These are phyloP conservation scores for Aristolochia contorta DNA, from an alignment of 164 flowering plant species.

Conservation along the genomic window DNA sequence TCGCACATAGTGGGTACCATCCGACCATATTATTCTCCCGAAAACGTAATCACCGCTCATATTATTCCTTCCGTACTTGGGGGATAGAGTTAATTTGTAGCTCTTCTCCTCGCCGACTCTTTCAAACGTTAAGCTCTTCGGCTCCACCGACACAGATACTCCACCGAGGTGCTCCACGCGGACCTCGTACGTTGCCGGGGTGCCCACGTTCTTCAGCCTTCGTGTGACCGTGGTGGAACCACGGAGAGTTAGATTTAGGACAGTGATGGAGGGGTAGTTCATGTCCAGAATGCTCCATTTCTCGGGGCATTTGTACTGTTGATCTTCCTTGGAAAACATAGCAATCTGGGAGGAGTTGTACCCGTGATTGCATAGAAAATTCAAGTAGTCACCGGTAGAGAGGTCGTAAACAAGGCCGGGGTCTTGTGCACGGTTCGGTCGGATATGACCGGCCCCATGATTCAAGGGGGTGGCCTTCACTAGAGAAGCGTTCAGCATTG, in stretches of 20 bases:
- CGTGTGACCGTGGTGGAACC: slow-evolving; percentile 26
- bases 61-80: neutral
- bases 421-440: slow-evolving; percentile 47
- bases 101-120: slow-evolving; percentile 48
- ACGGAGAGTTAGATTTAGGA: slow-evolving; percentile 8
- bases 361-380: slow-evolving; percentile 22
- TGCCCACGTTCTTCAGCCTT: slow-evolving; percentile 57
- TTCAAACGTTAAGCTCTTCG: slow-evolving; percentile 15
- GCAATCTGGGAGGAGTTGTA: slow-evolving; percentile 19
- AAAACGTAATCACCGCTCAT: slow-evolving; percentile 26
- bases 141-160: too few species aligned
- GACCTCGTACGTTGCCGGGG: slow-evolving; percentile 34
- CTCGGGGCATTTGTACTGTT: slow-evolving; percentile 15
- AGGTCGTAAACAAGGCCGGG: slow-evolving; percentile 57
- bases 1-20: slow-evolving; percentile 49
- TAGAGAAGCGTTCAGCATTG: slow-evolving; percentile 19
- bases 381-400: slow-evolving; percentile 10
- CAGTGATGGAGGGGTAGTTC: slow-evolving; percentile 20
- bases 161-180: slow-evolving; percentile 18
- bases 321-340: slow-evolving; percentile 7
- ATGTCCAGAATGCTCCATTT: slow-evolving; percentile 10
- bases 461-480: slow-evolving; percentile 36
- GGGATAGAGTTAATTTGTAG: slow-evolving; percentile 26
- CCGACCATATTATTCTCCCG: slow-evolving; percentile 60
- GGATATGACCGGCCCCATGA: slow-evolving; percentile 55